Evolutionary conservation across 2,329 filamentous ascomycete species (phyloP), one percentile per base, ranked within the genome.

Genomic region (Pseudogymnoascus sp.): DNA sequence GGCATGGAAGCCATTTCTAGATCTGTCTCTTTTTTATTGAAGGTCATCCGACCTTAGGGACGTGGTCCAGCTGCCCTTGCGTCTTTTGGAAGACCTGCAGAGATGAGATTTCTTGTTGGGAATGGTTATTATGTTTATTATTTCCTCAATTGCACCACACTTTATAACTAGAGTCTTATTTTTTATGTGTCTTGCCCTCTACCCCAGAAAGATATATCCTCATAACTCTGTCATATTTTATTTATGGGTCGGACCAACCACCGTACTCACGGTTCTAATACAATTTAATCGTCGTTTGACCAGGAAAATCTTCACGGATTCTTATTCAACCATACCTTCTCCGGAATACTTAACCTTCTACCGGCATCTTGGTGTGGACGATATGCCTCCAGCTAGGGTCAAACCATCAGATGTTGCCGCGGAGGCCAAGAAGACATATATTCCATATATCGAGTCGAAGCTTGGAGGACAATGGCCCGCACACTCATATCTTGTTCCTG

Each of bases 351-450:
- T 46, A 5, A 40, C 31, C 50, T 46, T 40, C 19, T 37, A 33
- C 13, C n/a, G n/a, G 13, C 10, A 26, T 63, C 40, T 53, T 56
- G 7, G 23, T 61, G 50, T 23, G 10, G 46, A 44, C 29, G 73
- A 65, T 50, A 87, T 87, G 84, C 81, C 83, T 62, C 79, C 80
- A 59, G 78, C 81, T 62, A 86, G 82, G 74, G 81, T 81, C 53
- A 88, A 86, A 74, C 83, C 85, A 11, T 84, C 87, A 42, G 88
- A 91, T 67, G 84, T 91, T 62, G 88, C 88, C 62, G 83, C 85
- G 26, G 88, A 90, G 72, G 88, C 87, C n/a, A 90, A 90, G 75
- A 82, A 80, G 69, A 81, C 82, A 64, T 89, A 87, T 71, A 87
- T 90, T 67, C 88, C 88, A 15, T 77, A 82, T 66, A 84, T 90